Conservation (phyloP, 176 grass and related monocot species). For the Lolium multiflorum region DNA sequence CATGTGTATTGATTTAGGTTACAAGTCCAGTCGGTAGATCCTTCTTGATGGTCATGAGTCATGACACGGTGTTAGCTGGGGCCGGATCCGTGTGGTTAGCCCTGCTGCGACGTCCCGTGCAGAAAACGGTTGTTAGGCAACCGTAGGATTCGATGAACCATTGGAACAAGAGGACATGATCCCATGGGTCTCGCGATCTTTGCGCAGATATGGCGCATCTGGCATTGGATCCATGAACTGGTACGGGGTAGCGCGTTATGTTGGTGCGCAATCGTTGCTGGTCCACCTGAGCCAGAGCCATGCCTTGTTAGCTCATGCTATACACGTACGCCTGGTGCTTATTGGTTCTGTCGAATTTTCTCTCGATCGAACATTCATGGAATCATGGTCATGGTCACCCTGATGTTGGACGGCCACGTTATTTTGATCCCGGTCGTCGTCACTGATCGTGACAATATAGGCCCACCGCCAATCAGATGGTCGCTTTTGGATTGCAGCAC, state of each 20-base stretch:
- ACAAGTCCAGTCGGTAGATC: too few relatives aligned
- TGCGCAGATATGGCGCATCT: conserved; percentile 25
- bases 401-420: conserved; percentile 19
- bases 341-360: background rate
- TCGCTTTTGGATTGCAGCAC: conserved; percentile 10
- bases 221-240: conserved; percentile 13
- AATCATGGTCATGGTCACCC: background rate
- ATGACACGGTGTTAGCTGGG: background rate
- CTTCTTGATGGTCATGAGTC: background rate
- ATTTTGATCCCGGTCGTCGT: conserved; percentile 2
- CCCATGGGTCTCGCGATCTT: conserved; percentile 41
- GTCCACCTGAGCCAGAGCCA: background rate
- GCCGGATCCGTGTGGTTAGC: background rate
- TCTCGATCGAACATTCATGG: background rate
- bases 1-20: too few relatives aligned
- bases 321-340: background rate
- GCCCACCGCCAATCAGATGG: conserved; percentile 11
- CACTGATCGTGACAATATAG: background rate
- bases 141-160: conserved; percentile 38
- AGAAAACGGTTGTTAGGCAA: background rate
- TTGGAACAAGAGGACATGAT: conserved; percentile 29
- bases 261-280: background rate
- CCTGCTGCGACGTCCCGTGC: background rate
- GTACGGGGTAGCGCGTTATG: background rate
- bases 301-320: conserved; percentile 24